Percentiles rank a stretch among this genome's conserved stretches.
These are phyloP conservation scores for Aquanectria penicillioides DNA, from an alignment of 2,329 filamentous ascomycete genomes.

Conservation along the genomic window DNA sequence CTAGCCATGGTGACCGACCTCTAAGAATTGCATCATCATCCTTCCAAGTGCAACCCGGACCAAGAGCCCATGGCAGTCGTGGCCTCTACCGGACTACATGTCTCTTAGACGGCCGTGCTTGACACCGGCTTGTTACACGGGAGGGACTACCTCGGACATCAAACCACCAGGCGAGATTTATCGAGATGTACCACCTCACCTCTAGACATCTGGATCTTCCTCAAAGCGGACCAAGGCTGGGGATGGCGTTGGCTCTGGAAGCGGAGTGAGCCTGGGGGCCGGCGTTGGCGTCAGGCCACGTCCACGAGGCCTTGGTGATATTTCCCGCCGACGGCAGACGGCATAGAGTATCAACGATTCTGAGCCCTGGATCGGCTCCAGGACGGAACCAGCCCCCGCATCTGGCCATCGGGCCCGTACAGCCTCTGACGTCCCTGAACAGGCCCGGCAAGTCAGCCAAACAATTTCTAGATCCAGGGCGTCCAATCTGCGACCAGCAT, in stretches of 20 bases:
- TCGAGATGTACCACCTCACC: constrained; percentile 34
- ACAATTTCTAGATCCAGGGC: constrained; percentile 21
- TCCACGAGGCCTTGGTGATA: constrained; percentile 38
- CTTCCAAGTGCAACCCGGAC: constrained; percentile 32
- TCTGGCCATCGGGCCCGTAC: constrained; percentile 27
- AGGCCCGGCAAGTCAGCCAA: constrained; percentile 26
- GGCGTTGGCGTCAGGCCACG: constrained; percentile 32
- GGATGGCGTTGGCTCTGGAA: constrained; percentile 20
- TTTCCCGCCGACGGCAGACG: constrained; percentile 2
- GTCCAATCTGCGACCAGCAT: constrained; percentile 16
- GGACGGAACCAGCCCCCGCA: constrained; percentile 24
- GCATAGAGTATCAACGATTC: background rate
- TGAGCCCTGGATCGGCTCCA: constrained; percentile 25
- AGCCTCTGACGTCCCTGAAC: constrained; percentile 21
- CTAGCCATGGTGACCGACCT: constrained; percentile 18
- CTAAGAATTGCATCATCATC: constrained; percentile 32
- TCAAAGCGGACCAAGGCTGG: constrained; percentile 15
- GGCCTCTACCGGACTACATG: constrained; percentile 14
- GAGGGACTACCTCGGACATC: constrained; percentile 29
- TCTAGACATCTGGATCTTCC: constrained; percentile 13
- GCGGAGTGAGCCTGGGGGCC: constrained; percentile 35
- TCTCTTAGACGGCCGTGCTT: constrained; percentile 18
- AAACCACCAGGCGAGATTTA: constrained; percentile 33
- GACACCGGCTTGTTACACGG: constrained; percentile 29
- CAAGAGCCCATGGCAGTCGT: constrained; percentile 20